phyloP scores from a whole-genome alignment of 257 asterid genomes.

The Solanum dulcamara region DNA sequence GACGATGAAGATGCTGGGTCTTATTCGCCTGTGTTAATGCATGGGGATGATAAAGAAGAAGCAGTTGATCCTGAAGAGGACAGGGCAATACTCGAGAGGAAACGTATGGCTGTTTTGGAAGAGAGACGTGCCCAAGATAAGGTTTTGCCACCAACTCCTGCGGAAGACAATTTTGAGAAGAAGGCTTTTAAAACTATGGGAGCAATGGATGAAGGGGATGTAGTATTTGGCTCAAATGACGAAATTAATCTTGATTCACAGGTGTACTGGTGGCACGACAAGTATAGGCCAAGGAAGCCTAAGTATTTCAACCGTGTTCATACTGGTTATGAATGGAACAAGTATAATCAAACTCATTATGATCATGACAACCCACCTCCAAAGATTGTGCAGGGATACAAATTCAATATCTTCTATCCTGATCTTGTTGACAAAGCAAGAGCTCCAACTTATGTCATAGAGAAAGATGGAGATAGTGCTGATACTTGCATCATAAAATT shows the following conservation, averaged over 20 bases:
- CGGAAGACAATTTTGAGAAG: constrained; percentile 65
- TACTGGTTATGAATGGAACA: constrained; percentile 87
- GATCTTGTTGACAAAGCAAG: constrained; percentile 67
- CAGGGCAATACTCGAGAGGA: constrained; percentile 70
- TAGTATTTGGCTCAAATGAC: constrained; percentile 66
- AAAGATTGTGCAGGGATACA: constrained; percentile 80
- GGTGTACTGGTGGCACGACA: constrained; percentile 98
- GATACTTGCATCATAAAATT: constrained; percentile 79
- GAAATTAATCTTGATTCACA: constrained; percentile 60
- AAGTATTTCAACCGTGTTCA: constrained; percentile 82
- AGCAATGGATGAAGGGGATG: constrained; percentile 90
- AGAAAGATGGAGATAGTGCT: constrained; percentile 63
- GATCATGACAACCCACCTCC: constrained; percentile 90
- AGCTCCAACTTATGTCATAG: constrained; percentile 66
- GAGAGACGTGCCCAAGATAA: constrained; percentile 77
- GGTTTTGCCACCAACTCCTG: constrained; percentile 44
- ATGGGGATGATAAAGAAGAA: constrained; percentile 77
- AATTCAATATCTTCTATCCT: constrained; percentile 78
- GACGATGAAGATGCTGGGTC: constrained; percentile 36
- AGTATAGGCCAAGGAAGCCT: constrained; percentile 77
- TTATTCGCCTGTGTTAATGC: constrained; percentile 68
- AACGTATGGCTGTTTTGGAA: constrained; percentile 67
- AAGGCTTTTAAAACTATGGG: constrained; percentile 80
- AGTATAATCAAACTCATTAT: constrained; percentile 77
- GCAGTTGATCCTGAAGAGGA: constrained; percentile 93